phyloP scores from a whole-genome alignment of 192 early-diverging fungal species.

The Lobulomyces angularis region DNA sequence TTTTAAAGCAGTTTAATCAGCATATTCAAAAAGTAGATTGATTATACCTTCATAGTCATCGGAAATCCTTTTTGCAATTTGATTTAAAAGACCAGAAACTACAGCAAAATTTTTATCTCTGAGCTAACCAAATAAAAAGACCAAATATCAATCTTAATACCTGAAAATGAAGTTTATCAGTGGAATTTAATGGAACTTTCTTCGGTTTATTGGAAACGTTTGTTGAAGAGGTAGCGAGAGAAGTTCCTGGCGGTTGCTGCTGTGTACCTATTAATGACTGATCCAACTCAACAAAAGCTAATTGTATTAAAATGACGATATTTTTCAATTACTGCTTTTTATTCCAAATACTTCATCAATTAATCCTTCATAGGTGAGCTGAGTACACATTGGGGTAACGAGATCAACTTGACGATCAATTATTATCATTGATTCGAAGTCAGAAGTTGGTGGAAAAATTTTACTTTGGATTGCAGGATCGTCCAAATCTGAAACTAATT shows the following conservation, averaged over 20 bases:
- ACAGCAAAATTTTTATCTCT: slow-evolving; percentile 86
- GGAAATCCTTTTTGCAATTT: slow-evolving; percentile 73
- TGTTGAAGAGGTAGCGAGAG: slow-evolving; percentile 10
- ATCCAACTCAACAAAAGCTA: slow-evolving; percentile 68
- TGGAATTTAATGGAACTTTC: slow-evolving; percentile 67
- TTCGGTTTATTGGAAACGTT: slow-evolving; percentile 24
- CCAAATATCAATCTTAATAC: too few relatives aligned
- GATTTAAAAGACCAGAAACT: slow-evolving; percentile 70
- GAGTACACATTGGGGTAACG: slow-evolving; percentile 83
- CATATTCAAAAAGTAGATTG: neutral
- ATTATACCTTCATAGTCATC: slow-evolving; percentile 70
- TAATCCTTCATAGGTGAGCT: slow-evolving; percentile 92
- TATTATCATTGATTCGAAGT: slow-evolving; percentile 69
- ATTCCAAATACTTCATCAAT: slow-evolving; percentile 91
- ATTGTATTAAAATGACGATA: slow-evolving; percentile 3
- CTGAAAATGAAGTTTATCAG: slow-evolving; percentile 71
- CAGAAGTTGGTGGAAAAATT: slow-evolving; percentile 17
- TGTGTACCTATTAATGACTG: slow-evolving; percentile 34
- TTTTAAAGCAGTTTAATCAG: slow-evolving; percentile 3
- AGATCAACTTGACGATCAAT: slow-evolving; percentile 85
- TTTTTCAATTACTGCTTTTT: slow-evolving; percentile 34
- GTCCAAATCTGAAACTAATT: slow-evolving; percentile 39
- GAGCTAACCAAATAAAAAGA: slow-evolving; percentile 63
- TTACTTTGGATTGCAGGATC: neutral
- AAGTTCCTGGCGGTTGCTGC: slow-evolving; percentile 9